Evolutionary conservation across 1,139 yeast species (phyloP).

Genomic region (Protomyces macrosporus): DNA sequence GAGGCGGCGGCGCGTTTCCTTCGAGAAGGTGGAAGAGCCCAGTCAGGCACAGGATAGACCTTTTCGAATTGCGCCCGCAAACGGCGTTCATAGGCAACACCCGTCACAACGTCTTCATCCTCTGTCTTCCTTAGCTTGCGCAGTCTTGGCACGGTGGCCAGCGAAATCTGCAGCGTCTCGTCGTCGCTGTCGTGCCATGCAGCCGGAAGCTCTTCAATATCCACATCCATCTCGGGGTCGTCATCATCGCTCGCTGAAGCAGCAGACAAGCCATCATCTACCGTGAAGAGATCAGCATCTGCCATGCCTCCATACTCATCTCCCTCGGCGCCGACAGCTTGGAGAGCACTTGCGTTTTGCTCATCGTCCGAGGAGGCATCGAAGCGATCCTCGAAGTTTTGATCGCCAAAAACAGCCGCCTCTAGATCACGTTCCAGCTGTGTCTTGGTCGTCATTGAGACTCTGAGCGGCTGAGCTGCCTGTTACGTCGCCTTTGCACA

Average conservation of each 20-base stretch:
- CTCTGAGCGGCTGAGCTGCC: no score
- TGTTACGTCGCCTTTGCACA: no score
- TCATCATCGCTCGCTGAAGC: constrained; percentile 38
- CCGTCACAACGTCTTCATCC: constrained; percentile 55
- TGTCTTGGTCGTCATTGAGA: background rate
- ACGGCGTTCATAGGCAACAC: constrained; percentile 63
- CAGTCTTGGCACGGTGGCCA: constrained; percentile 55
- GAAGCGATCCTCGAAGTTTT: constrained; percentile 67
- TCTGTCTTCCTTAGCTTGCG: constrained; percentile 67
- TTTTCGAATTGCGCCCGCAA: constrained; percentile 57
- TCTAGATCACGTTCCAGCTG: constrained; percentile 70
- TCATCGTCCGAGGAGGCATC: constrained; percentile 39
- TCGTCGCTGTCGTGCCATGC: constrained; percentile 96
- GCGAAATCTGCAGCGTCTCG: constrained; percentile 60
- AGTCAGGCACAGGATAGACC: constrained; percentile 71
- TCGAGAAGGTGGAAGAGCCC: constrained; percentile 58
- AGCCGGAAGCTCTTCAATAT: constrained; percentile 41
- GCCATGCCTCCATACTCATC: constrained; percentile 41
- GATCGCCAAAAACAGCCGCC: constrained; percentile 83
- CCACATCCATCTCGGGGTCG: constrained; percentile 28
- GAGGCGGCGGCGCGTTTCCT: constrained; percentile 29
- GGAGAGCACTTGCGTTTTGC: constrained; percentile 32
- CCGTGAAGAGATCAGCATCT: constrained; percentile 32
- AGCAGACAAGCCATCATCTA: constrained; percentile 25
- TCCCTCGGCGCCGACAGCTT: constrained; percentile 38